Base-by-base conservation (phyloP, 1,284 basidiomycete genomes). In the Bjerkandera adusta region DNA sequence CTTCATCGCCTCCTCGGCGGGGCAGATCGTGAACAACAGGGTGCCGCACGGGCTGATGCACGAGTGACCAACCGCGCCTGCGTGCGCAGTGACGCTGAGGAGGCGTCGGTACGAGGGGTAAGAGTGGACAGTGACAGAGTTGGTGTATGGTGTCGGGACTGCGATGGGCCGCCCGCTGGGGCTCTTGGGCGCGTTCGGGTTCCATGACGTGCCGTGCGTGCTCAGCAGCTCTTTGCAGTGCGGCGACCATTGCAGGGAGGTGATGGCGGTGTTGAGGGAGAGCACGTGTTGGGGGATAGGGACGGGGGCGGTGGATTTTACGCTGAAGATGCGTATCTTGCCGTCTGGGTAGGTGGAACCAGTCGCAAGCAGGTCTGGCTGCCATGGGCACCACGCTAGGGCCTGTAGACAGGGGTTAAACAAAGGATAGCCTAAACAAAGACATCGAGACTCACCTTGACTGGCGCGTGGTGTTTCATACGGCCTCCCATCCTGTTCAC, bases 211-310 rank as follows among this genome's bases (percentile, higher is more conserved):
- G 44, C 84, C 84, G 61, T 87, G 84, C 1, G 83, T 83, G 36
- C 80, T 81, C n/a, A 96, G 69, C 22, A 97, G 69, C 62, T 97
- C 94, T 56, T 92, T 91, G 60, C 88, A 85, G 59, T 93, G 85
- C 2, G 85, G 81, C 10, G 89, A 89, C 72, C 89, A 97, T 53
- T 81, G 71, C 37, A 89, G 66, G 6, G 81, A 82, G 10, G 84
- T 86, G 35, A 87, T 76, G 61, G 83, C 82, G 11, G 76, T 76
- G 30, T 74, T 66, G 3, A 80, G 75, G 32, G 68, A 57, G 35
- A 84, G 65, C 3, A 73, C 73, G 47, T 77, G 69, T 30, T 75
- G 67, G 6, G 79, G 72, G 3, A 74, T 70, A 16, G 75, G 74
- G 3, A 77, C 73, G 29, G 70, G 66, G 4, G 71, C 61, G 11